phyloP scores from a whole-genome alignment of 2,329 filamentous ascomycete species.

The Neonectria ditissima region DNA sequence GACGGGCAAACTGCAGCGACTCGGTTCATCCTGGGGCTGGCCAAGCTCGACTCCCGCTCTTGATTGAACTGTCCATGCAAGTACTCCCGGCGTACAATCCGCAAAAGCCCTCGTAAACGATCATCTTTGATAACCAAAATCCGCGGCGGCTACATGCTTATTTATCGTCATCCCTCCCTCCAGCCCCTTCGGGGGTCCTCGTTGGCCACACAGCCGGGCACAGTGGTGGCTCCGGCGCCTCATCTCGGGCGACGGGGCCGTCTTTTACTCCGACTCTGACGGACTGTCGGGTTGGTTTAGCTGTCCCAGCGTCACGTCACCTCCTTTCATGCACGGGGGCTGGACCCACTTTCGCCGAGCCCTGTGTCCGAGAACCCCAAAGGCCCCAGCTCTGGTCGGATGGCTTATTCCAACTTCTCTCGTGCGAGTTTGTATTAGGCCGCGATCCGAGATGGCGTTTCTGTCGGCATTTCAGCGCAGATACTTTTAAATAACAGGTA shows the following conservation, averaged over 20 bases:
- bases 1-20: no score
- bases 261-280: conserved; percentile 15
- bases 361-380: conserved; percentile 14
- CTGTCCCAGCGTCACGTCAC: background rate
- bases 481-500: no score
- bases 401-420: conserved; percentile 11
- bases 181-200: background rate
- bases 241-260: conserved; percentile 24
- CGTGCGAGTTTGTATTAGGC: background rate
- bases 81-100: background rate
- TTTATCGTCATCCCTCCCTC: background rate
- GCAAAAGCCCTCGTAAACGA: background rate
- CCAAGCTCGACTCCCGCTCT: no score
- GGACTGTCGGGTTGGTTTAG: background rate
- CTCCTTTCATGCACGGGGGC: background rate
- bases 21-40: background rate
- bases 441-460: background rate
- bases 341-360: conserved; percentile 1
- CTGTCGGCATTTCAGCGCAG: background rate
- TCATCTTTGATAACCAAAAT: background rate
- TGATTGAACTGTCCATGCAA: background rate
- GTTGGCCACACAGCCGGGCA: background rate
- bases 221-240: conserved; percentile 15
- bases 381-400: conserved; percentile 7
- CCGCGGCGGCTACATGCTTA: background rate